These are phyloP conservation scores for Lactarius sp. DNA, from an alignment of 768 basidiomycete genomes.

Conservation along the genomic window DNA sequence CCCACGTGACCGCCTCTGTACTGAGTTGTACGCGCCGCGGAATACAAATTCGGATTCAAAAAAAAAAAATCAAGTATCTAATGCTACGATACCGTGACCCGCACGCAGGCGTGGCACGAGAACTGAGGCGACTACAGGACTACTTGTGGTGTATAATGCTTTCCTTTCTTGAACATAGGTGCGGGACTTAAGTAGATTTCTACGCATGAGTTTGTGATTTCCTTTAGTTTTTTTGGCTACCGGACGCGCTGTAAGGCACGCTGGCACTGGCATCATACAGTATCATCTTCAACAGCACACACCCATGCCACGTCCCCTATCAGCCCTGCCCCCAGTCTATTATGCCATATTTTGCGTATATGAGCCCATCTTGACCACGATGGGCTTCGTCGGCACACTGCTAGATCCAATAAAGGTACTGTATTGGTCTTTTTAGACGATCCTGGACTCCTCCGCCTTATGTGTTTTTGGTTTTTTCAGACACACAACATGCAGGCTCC, in stretches of 20 bases:
- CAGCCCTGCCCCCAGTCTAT: constrained; percentile 69
- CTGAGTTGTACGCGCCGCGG: too few species aligned
- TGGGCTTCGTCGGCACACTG: constrained; percentile 63
- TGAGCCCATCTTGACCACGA: constrained; percentile 60
- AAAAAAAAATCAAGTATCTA: too few species aligned
- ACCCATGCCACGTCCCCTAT: constrained; percentile 41
- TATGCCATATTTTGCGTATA: constrained; percentile 69
- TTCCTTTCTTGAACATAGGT: too few species aligned
- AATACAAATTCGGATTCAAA: too few species aligned
- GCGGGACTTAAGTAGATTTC: too few species aligned
- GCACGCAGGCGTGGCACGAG: too few species aligned
- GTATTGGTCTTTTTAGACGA: constrained; percentile 26
- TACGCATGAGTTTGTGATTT: too few species aligned
- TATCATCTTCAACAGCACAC: not conserved
- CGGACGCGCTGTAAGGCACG: not conserved
- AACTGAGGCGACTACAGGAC: too few species aligned
- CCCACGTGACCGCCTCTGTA: too few species aligned
- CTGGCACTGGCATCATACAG: not conserved
- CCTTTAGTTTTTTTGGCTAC: too few species aligned
- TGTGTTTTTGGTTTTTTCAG: constrained; percentile 34
- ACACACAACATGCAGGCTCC: constrained; percentile 72
- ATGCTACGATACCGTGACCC: too few species aligned
- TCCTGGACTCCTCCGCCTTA: not conserved
- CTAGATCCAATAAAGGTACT: constrained; percentile 58
- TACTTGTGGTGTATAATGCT: too few species aligned